Evolutionary conservation across 345 rosid species (phyloP), one percentile per base, ranked within the genome.

Genomic region (Arabidopsis thaliana): DNA sequence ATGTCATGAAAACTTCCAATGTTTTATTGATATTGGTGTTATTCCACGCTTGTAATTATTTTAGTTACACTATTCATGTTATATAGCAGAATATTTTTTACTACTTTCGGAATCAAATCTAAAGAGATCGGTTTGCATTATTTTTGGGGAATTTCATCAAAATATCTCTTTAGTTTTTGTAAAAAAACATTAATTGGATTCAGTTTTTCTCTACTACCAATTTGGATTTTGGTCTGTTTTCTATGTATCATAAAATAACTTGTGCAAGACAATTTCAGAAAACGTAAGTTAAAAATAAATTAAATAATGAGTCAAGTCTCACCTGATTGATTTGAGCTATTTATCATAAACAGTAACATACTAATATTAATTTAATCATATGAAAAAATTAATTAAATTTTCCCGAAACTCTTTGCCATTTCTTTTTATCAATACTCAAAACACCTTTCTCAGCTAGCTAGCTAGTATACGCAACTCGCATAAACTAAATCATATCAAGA

Each of bases 401-500:
- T 16, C 20, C 20, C 20, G 20, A 16, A 16, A 16, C 20, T 16
- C 20, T 16, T 16, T 28, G 30, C 22, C 13, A 6, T 37, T n/a
- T 66, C 22, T 38, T 25, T 38, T 25, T n/a, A 12, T 60, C 44
- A 51, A n/a, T 37, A 36, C 7, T 40, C 12, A 49, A 48, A 65
- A 44, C 7, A 61, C 52, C 13, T 64, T 3, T 63, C 20, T 44
- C 37, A 38, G 36, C 14, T 42, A 14, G 61, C 12, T 42, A 33
- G 9, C 50, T 65, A 16, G 13, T 25, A 20, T 8, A 44, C 0
- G 8, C 36, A 33, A 65, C 40, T 50, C 3, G 62, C 34, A 62
- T 68, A 25, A 33, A 42, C 32, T 67, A 67, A 36, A 33, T 48
- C 44, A 40, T 60, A 13, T 76, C n/a, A 62, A 13, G 37, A 11